Evolutionary conservation across 2,329 filamentous ascomycete species (phyloP).

Genomic region (Apiospora kogelbergensis): DNA sequence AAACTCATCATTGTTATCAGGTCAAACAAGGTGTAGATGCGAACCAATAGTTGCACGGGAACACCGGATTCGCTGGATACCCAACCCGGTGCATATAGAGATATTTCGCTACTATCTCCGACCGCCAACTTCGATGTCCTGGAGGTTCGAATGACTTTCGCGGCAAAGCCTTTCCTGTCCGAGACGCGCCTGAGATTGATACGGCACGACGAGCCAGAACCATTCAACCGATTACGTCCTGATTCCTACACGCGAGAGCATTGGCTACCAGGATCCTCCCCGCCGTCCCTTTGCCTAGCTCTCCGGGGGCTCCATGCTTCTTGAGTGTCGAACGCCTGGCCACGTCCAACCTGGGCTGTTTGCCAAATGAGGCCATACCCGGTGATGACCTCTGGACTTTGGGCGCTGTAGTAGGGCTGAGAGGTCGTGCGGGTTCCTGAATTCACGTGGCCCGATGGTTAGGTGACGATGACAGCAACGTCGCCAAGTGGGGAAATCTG

Average conservation of each 20-base stretch:
- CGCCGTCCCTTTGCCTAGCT: not conserved
- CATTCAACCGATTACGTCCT: not conserved
- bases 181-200: not conserved
- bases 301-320: too few relatives aligned
- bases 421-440: not conserved
- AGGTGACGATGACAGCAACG: not conserved
- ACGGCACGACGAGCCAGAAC: not conserved
- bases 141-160: not conserved
- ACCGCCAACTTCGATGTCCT: not conserved
- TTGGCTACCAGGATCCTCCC: not conserved
- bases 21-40: too few relatives aligned
- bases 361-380: not conserved
- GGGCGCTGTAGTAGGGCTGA: not conserved
- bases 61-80: too few relatives aligned
- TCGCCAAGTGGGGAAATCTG: conserved; percentile 1
- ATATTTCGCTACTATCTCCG: not conserved
- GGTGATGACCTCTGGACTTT: not conserved
- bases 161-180: not conserved
- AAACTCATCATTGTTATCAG: too few relatives aligned
- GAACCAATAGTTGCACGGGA: too few relatives aligned
- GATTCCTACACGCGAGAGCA: not conserved
- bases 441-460: not conserved
- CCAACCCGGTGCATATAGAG: not conserved
- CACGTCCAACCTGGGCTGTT: not conserved
- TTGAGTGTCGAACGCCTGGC: not conserved